Evolutionary conservation across 768 basidiomycete genomes (phyloP).

Genomic region (Coprinopsis sp.): DNA sequence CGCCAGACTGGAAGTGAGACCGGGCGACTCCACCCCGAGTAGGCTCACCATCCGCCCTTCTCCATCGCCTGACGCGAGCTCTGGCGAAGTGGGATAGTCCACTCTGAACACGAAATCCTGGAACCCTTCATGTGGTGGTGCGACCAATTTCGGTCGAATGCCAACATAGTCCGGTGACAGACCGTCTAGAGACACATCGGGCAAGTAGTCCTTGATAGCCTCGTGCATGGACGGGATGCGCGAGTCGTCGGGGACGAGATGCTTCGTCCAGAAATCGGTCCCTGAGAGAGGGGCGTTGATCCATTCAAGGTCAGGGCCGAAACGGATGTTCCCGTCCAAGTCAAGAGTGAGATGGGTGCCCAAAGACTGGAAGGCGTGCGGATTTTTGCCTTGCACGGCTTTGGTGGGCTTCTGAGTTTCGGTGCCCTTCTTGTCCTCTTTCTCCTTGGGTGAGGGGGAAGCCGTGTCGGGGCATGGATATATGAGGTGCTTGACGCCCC

Average conservation of each 20-base stretch:
- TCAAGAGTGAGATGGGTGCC: constrained; percentile 93
- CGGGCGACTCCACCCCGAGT: constrained; percentile 90
- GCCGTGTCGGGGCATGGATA: constrained; percentile 88
- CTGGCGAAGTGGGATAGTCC: constrained; percentile 45
- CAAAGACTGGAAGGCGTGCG: constrained; percentile 72
- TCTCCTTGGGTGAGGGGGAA: too few relatives aligned
- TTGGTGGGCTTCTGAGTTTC: too few relatives aligned
- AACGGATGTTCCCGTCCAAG: constrained; percentile 76
- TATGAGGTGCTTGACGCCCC: constrained; percentile 67
- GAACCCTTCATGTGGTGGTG: constrained; percentile 68
- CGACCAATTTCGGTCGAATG: constrained; percentile 82
- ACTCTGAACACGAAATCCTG: constrained; percentile 77
- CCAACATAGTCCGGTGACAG: constrained; percentile 82
- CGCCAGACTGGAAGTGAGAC: constrained; percentile 81
- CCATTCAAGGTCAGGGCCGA: constrained; percentile 94
- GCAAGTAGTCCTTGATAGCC: constrained; percentile 73
- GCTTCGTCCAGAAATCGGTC: constrained; percentile 70
- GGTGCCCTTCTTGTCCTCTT: too few relatives aligned
- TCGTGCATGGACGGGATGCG: constrained; percentile 59
- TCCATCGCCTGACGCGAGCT: constrained; percentile 17
- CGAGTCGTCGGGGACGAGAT: constrained; percentile 61
- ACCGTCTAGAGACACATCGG: constrained; percentile 52
- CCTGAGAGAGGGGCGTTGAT: constrained; percentile 52
- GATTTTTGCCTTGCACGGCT: constrained; percentile 45
- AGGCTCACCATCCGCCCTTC: constrained; percentile 68